A percentile compares a stretch with the other conserved stretches of the same genome.
Evolutionary conservation across 768 basidiomycete species (phyloP).

Genomic region (Lentinus brumalis): DNA sequence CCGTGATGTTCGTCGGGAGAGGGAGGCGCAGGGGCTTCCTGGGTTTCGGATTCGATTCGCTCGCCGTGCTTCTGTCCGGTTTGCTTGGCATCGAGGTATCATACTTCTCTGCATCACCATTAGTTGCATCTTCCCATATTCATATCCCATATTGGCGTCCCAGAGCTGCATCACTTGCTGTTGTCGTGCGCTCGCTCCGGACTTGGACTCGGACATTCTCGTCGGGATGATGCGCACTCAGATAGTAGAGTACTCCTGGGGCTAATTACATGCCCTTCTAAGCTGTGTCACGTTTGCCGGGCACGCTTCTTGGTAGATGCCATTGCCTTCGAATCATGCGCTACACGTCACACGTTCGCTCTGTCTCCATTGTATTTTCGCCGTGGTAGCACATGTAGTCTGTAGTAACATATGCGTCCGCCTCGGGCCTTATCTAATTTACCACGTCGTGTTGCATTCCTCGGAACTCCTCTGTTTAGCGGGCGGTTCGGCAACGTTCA

Average conservation of each 20-base stretch:
- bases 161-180: background rate
- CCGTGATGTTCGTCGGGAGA: background rate
- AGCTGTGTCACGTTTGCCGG: background rate
- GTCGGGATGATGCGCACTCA: background rate
- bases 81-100: conserved; percentile 1
- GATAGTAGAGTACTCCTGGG: background rate
- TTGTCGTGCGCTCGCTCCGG: background rate
- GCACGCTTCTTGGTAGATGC: background rate
- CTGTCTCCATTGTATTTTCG: no score
- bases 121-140: background rate
- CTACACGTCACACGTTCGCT: no score
- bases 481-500: no score
- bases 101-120: background rate
- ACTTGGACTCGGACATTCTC: background rate
- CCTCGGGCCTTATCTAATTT: background rate
- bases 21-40: background rate
- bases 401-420: background rate
- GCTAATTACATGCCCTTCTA: background rate
- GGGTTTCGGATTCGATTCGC: conserved; percentile 2
- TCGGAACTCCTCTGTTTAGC: background rate
- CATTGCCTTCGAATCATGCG: background rate
- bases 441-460: background rate
- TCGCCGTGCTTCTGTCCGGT: background rate
- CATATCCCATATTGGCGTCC: background rate
- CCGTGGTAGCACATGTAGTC: no score